Evolutionary conservation across 208 protist genomes (phyloP), one percentile per base, ranked within the genome.

Genomic region (Lotmaria passim): DNA sequence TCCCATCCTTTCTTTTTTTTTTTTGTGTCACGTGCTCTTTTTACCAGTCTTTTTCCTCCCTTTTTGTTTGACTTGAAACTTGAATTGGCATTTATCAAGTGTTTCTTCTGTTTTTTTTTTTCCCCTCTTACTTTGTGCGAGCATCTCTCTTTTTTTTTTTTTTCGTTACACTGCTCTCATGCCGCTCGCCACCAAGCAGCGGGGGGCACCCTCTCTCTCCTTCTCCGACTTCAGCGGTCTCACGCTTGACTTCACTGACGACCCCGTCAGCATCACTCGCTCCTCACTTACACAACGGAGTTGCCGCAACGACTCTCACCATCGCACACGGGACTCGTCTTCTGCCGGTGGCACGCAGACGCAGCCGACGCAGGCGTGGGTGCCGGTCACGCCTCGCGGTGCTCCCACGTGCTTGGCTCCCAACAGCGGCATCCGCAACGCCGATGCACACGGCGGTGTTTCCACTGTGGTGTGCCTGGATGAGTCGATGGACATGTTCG

Each of bases 401-500:
- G 50, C 50, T 36, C 50, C 50, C 15, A 36, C n/a, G 15, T 12
- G 28, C 3, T 28, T 33, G 50, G 23, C 24, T 15, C 4, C 23
- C 21, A 17, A 2, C 10, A 30, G 11, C 34, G 19, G 23, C 12
- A 23, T 7, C 0, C 30, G 21, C 17, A 21, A 15, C 51, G 48
- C 14, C 26, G 34, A 66, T 74, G 60, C 58, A 73, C 34, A 39
- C n/a, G n/a, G n/a, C n/a, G n/a, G n/a, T n/a, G n/a, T n/a, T n/a
- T n/a, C n/a, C n/a, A n/a, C n/a, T n/a, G n/a, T n/a, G n/a, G n/a
- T n/a, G n/a, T n/a, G n/a, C n/a, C n/a, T n/a, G n/a, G n/a, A n/a
- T n/a, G n/a, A n/a, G 36, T 6, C n/a, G 23, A 66, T 74, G 60
- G 69, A 74, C 38, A 41, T 62, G 3, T 74, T 74, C 14, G 69